A percentile compares a stretch with the other conserved stretches of the same genome.
Evolutionary conservation across 345 rosid species (phyloP).

Genomic region (Lepidium aucheri): DNA sequence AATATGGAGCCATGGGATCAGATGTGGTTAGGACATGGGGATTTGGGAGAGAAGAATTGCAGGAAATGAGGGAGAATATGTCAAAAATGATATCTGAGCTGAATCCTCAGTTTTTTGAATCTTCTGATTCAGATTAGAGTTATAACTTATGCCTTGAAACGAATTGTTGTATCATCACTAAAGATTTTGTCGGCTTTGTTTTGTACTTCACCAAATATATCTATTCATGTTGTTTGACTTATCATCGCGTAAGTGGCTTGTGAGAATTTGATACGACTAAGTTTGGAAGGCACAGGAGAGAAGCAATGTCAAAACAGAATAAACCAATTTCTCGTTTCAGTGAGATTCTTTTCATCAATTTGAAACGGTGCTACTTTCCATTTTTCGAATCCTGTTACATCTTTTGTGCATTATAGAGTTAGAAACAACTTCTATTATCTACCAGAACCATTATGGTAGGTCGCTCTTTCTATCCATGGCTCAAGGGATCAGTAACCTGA

Average conservation of each 20-base stretch:
- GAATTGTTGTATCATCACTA: background rate
- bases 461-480: constrained; percentile 57
- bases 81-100: constrained; percentile 54
- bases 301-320: background rate
- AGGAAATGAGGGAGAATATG: constrained; percentile 63
- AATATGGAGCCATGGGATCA: constrained; percentile 54
- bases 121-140: constrained; percentile 63
- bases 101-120: constrained; percentile 30
- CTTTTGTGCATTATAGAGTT: constrained; percentile 5
- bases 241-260: background rate
- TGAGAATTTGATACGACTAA: background rate
- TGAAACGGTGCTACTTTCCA: background rate
- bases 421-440: constrained; percentile 1
- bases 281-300: background rate
- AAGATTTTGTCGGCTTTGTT: background rate
- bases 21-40: constrained; percentile 75
- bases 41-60: constrained; percentile 69
- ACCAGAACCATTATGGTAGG: background rate
- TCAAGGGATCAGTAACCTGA: constrained; percentile 73
- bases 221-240: background rate
- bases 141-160: background rate
- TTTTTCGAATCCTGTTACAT: background rate
- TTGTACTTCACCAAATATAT: background rate
- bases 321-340: background rate
- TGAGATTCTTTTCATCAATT: background rate